phyloP scores from a whole-genome alignment of 106 monocot species.

The Dactylorhiza incarnata region DNA sequence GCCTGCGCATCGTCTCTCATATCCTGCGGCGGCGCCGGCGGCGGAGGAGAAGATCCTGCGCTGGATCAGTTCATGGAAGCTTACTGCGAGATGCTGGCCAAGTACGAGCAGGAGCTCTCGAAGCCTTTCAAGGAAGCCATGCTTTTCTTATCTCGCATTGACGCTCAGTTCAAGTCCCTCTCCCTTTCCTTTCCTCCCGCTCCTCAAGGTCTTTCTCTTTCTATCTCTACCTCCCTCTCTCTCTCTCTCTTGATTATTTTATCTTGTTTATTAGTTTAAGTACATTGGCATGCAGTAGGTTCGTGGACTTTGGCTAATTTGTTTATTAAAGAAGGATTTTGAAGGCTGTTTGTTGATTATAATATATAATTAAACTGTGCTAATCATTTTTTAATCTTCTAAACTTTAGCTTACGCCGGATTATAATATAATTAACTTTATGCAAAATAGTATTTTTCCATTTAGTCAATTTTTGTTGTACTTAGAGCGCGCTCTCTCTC shows the following conservation, averaged over 20 bases:
- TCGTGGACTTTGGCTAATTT: not conserved
- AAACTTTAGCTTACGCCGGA: no score
- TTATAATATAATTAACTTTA: no score
- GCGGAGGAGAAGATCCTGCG: slow-evolving; percentile 46
- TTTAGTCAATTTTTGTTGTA: no score
- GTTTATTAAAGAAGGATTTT: not conserved
- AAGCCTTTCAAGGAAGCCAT: slow-evolving; percentile 73
- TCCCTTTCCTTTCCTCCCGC: slow-evolving; percentile 31
- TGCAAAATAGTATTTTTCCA: no score
- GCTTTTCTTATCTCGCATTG: slow-evolving; percentile 56
- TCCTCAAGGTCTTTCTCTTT: slow-evolving; percentile 24
- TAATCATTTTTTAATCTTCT: no score
- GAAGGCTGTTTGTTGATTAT: not conserved
- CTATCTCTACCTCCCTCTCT: not conserved
- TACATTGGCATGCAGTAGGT: not conserved
- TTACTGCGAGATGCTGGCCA: slow-evolving; percentile 72
- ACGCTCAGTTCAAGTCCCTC: slow-evolving; percentile 67
- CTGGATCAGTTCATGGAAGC: slow-evolving; percentile 85
- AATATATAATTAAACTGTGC: not conserved
- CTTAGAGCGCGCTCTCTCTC: no score
- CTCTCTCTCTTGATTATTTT: not conserved
- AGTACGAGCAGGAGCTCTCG: slow-evolving; percentile 69
- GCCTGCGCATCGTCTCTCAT: slow-evolving; percentile 35
- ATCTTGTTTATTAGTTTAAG: not conserved
- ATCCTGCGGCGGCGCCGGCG: not conserved